Evolutionary conservation across 129 eudicot species (phyloP).

Genomic region (Chrysanthemum lavandulifolium): DNA sequence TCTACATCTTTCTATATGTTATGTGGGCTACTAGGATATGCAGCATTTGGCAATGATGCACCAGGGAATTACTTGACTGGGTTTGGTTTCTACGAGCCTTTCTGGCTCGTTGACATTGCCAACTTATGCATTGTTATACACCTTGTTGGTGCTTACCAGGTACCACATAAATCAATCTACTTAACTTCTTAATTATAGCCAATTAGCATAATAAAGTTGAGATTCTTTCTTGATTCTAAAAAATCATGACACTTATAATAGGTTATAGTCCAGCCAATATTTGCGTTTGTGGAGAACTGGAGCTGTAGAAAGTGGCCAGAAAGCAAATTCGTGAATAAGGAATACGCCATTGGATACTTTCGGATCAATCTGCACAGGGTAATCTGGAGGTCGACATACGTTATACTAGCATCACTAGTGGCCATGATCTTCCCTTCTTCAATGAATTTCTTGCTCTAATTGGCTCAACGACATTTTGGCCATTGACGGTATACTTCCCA

Average conservation of each 20-base stretch:
- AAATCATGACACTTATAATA: neutral
- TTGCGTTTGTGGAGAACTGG: slow-evolving; percentile 45
- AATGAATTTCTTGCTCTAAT: slow-evolving; percentile 60
- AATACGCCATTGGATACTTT: slow-evolving; percentile 28
- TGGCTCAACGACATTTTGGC: slow-evolving; percentile 67
- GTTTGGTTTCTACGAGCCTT: slow-evolving; percentile 53
- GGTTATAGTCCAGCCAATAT: slow-evolving; percentile 60
- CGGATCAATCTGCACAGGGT: slow-evolving; percentile 46
- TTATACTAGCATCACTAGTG: slow-evolving; percentile 37
- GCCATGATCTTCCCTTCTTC: slow-evolving; percentile 63
- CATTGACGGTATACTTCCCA: slow-evolving; percentile 33
- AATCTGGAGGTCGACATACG: slow-evolving; percentile 61
- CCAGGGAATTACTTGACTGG: slow-evolving; percentile 53
- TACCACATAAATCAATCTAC: neutral
- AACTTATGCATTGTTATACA: slow-evolving; percentile 61
- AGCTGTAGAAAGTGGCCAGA: slow-evolving; percentile 47
- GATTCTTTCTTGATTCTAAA: neutral
- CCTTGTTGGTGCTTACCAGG: slow-evolving; percentile 80
- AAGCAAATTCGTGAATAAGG: slow-evolving; percentile 37
- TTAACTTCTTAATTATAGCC: too few relatives aligned
- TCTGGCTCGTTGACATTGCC: slow-evolving; percentile 63
- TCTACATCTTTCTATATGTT: slow-evolving; percentile 51
- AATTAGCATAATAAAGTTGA: neutral
- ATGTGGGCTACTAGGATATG: slow-evolving; percentile 62
- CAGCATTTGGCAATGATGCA: slow-evolving; percentile 68